Evolutionary conservation across 2,329 filamentous ascomycete genomes (phyloP).

Genomic region (Diaporthe ampelina): DNA sequence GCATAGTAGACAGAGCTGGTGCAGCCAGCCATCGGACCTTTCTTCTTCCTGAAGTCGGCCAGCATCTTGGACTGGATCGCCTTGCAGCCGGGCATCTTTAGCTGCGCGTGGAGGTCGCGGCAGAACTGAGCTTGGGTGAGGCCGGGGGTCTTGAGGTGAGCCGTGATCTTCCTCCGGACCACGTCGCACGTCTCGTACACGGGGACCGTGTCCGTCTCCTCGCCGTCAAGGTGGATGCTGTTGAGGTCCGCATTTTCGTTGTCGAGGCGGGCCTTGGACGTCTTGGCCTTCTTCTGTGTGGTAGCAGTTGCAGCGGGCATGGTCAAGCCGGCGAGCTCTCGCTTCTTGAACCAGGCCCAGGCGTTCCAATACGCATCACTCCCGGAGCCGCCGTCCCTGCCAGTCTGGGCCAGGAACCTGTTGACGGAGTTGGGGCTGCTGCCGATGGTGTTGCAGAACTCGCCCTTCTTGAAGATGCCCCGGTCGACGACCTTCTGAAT

Average conservation of each 20-base stretch:
- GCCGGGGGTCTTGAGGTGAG: slow-evolving; percentile 59
- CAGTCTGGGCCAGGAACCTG: slow-evolving; percentile 64
- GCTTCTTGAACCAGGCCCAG: slow-evolving; percentile 62
- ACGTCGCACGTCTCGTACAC: slow-evolving; percentile 72
- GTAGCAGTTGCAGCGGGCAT: slow-evolving; percentile 45
- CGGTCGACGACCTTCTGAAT: slow-evolving; percentile 56
- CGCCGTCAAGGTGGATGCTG: slow-evolving; percentile 50
- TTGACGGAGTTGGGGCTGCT: slow-evolving; percentile 55
- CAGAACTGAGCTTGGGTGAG: slow-evolving; percentile 67
- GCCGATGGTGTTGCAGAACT: slow-evolving; percentile 62
- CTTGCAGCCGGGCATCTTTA: slow-evolving; percentile 30
- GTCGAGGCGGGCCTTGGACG: neutral
- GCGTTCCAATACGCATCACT: slow-evolving; percentile 54
- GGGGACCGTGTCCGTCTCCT: slow-evolving; percentile 59
- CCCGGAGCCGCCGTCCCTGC: slow-evolving; percentile 53
- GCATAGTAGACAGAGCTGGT: slow-evolving; percentile 61
- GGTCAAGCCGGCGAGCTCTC: slow-evolving; percentile 62
- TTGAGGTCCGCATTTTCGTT: neutral
- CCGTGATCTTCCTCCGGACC: slow-evolving; percentile 68
- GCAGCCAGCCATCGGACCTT: slow-evolving; percentile 58
- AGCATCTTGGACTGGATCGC: slow-evolving; percentile 55
- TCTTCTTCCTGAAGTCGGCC: slow-evolving; percentile 59
- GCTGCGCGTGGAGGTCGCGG: slow-evolving; percentile 51
- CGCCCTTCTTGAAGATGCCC: slow-evolving; percentile 64
- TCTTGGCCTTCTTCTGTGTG: slow-evolving; percentile 33